Base-by-base conservation (phyloP, 495 filamentous ascomycete genomes). In the Terfezia claveryi region DNA sequence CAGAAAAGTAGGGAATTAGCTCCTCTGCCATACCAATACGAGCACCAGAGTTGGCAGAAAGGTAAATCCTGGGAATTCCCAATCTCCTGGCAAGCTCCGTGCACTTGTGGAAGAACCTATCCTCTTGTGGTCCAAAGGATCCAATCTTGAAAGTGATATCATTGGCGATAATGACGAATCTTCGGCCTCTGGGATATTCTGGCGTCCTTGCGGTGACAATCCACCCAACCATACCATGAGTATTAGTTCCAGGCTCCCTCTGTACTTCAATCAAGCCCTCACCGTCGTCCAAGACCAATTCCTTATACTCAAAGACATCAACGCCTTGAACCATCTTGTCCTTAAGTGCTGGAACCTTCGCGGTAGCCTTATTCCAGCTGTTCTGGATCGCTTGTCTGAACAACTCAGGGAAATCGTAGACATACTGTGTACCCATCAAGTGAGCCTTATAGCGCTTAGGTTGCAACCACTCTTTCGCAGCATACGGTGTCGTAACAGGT, bases 371-470 rank as follows among this genome's bases (percentile, higher is more conserved):
- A 61, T 72, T 72, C 91, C 91, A 98, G 73, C 78, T 85, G 73
- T 94, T 95, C 71, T 95, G 87, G 70, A 94, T 83, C 44, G 91
- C 89, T 69, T 96, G 91, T 64, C 91, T 77, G 83, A 98, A 98
- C 37, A 98, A 81, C 73, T 98, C 92, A 8, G 91, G 91, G 83
- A 98, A 98, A 73, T 98, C 91, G 68, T 98, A 98, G 56, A 94
- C 92, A 61, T 94, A 98, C 68, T 98, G 91, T 16, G 91, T 98
- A 61, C 91, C 91, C 88, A 96, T 95, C 54, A 98, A 67, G 69
- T 98, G 91, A 52, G 91, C 91, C 79, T 92, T 96, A 80, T 96
- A 96, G 56, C 91, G 78, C 79, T 96, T 98, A 58, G 91, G 91
- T 72, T 98, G 91, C 58, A 96, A 74, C 81, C 88, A 94, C 66